phyloP scores from a whole-genome alignment of 2,329 filamentous ascomycete species.

The Penicillium hordei region DNA sequence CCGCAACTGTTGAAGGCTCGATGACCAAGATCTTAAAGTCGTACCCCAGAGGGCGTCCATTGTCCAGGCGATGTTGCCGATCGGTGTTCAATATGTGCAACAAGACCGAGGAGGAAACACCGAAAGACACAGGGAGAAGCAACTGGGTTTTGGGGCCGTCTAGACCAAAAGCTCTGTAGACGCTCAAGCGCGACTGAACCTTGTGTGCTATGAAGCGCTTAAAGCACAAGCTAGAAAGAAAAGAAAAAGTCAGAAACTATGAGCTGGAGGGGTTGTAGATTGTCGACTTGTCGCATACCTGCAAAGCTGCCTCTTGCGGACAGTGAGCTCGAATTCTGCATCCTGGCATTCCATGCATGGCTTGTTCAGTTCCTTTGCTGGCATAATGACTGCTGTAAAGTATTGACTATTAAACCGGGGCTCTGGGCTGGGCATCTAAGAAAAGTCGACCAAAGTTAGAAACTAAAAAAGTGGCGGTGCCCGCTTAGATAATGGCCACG shows the following conservation, averaged over 20 bases:
- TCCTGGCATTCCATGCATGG: slow-evolving; percentile 60
- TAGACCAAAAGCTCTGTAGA: slow-evolving; percentile 45
- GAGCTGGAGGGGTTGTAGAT: slow-evolving; percentile 11
- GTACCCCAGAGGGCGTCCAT: slow-evolving; percentile 60
- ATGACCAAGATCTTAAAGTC: slow-evolving; percentile 55
- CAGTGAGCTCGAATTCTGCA: slow-evolving; percentile 51
- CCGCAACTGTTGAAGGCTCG: slow-evolving; percentile 37
- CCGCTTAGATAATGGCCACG: slow-evolving; percentile 32
- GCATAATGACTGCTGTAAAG: slow-evolving; percentile 26
- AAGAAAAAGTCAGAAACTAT: slow-evolving; percentile 12
- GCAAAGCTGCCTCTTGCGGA: slow-evolving; percentile 62
- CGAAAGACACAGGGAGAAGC: slow-evolving; percentile 78
- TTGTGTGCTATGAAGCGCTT: slow-evolving; percentile 74
- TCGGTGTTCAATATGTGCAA: slow-evolving; percentile 70
- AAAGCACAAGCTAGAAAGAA: slow-evolving; percentile 66
- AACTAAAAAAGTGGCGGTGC: slow-evolving; percentile 17
- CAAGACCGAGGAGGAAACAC: slow-evolving; percentile 74
- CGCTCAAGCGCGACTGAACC: slow-evolving; percentile 72
- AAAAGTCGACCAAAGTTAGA: slow-evolving; percentile 21
- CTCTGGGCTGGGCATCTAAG: slow-evolving; percentile 5
- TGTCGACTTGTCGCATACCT: slow-evolving; percentile 42
- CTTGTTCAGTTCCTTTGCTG: slow-evolving; percentile 31
- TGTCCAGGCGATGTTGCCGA: slow-evolving; percentile 57
- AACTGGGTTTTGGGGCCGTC: slow-evolving; percentile 51
- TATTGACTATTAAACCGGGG: neutral